Conservation (phyloP, 768 basidiomycete species). For the Trametes punicea region DNA sequence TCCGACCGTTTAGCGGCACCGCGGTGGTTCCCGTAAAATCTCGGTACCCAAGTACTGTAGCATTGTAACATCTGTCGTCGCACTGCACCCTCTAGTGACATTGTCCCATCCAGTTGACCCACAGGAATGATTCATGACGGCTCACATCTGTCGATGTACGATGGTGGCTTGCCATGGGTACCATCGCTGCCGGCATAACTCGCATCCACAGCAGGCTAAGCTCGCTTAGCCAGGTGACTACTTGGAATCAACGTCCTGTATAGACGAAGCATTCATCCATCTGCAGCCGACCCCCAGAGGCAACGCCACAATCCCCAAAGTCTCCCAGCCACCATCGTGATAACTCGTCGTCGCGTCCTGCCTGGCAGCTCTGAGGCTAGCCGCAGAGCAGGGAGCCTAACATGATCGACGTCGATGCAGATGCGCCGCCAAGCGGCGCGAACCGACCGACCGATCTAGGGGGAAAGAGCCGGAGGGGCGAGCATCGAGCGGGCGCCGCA, state of each 20-base stretch:
- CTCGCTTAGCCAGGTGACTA: too few relatives aligned
- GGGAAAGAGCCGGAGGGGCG: neutral
- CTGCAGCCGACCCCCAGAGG: neutral
- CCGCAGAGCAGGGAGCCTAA: neutral
- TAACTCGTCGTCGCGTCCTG: neutral
- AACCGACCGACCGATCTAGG: neutral
- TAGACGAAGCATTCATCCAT: too few relatives aligned
- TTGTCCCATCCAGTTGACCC: neutral
- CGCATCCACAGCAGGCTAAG: neutral
- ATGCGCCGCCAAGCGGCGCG: neutral
- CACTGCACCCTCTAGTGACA: too few relatives aligned
- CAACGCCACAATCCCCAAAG: constrained; percentile 5
- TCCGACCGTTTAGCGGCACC: neutral
- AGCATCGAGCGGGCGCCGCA: neutral
- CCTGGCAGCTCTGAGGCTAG: neutral
- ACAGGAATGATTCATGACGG: neutral
- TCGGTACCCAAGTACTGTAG: too few relatives aligned
- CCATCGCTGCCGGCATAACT: neutral
- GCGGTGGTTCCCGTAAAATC: too few relatives aligned
- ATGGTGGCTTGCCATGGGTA: constrained; percentile 4
- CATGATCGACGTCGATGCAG: neutral
- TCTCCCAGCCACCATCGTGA: neutral
- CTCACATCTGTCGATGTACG: neutral
- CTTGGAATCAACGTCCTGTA: too few relatives aligned
- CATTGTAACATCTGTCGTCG: too few relatives aligned